A percentile compares a stretch with the other conserved stretches of the same genome.
Evolutionary conservation across 805 yeast species (phyloP).

Genomic region (Starmerella bombi): DNA sequence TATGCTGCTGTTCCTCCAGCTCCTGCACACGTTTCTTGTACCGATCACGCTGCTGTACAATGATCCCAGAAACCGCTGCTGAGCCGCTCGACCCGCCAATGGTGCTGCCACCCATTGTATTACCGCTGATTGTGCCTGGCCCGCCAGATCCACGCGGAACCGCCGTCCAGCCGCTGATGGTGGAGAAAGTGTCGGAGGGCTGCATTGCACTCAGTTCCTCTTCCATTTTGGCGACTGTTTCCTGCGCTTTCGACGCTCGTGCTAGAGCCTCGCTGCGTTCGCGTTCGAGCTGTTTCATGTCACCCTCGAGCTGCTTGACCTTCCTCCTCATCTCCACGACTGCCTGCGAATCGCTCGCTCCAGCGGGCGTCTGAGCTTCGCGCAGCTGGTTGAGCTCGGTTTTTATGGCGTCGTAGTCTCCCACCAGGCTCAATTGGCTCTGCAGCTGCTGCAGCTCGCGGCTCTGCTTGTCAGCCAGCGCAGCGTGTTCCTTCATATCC

Average conservation of each 20-base stretch:
- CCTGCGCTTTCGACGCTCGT: slow-evolving; percentile 30
- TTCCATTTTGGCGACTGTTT: slow-evolving; percentile 53
- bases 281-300: slow-evolving; percentile 34
- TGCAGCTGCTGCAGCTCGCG: slow-evolving; percentile 1
- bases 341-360: background rate
- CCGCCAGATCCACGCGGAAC: slow-evolving; percentile 31
- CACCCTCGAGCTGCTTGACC: slow-evolving; percentile 11
- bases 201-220: slow-evolving; percentile 39
- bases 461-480: slow-evolving; percentile 5
- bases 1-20: slow-evolving; percentile 67
- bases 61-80: slow-evolving; percentile 44
- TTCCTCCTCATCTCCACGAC: slow-evolving; percentile 2
- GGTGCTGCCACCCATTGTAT: slow-evolving; percentile 16
- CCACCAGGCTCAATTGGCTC: slow-evolving; percentile 12
- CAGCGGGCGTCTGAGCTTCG: slow-evolving; percentile 38
- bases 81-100: slow-evolving; percentile 22
- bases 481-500: background rate
- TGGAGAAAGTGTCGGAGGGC: slow-evolving; percentile 22
- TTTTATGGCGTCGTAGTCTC: slow-evolving; percentile 67
- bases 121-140: slow-evolving; percentile 5
- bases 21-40: slow-evolving; percentile 73
- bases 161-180: slow-evolving; percentile 28
- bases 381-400: slow-evolving; percentile 41
- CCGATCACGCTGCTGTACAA: slow-evolving; percentile 90
- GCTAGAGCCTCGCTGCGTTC: slow-evolving; percentile 30